Conservation (phyloP, 768 basidiomycete genomes). For the Calocybe indica region DNA sequence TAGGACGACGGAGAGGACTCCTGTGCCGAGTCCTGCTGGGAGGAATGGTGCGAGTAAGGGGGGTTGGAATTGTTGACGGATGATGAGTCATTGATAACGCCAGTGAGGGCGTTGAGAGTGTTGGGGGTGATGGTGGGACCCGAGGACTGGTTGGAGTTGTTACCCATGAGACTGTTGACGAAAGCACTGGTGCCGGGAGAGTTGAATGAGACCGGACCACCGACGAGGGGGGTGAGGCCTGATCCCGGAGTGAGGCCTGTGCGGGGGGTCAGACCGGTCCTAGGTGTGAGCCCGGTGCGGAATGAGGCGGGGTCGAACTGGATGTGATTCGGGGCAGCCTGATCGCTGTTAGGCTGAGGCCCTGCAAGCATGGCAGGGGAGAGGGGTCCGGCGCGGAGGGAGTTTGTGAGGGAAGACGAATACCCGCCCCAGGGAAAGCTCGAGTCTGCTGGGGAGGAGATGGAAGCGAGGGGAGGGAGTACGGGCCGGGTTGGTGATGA, state of each 20-base stretch:
- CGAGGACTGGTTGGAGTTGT: constrained; percentile 38
- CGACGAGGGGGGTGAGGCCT: constrained; percentile 77
- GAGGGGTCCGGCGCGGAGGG: constrained; percentile 87
- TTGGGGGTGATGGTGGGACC: constrained; percentile 63
- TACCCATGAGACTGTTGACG: constrained; percentile 71
- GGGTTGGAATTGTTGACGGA: constrained; percentile 35
- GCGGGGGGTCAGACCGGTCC: constrained; percentile 82
- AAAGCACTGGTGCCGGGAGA: constrained; percentile 90
- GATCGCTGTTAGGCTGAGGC: constrained; percentile 51
- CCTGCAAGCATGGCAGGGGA: constrained; percentile 96
- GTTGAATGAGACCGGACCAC: constrained; percentile 68
- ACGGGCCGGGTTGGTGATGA: constrained; percentile 57
- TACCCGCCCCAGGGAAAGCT: constrained; percentile 68
- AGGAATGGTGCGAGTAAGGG: constrained; percentile 32
- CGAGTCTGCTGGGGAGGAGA: constrained; percentile 65
- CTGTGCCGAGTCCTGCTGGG: constrained; percentile 26
- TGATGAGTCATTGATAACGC: constrained; percentile 49
- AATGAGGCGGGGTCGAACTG: constrained; percentile 69
- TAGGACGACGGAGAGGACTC: constrained; percentile 20
- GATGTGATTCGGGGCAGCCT: constrained; percentile 22
- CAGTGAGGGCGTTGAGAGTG: constrained; percentile 74
- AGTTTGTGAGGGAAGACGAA: constrained; percentile 52
- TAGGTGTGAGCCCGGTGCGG: constrained; percentile 83
- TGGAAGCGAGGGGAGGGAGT: constrained; percentile 76
- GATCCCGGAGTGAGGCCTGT: constrained; percentile 74